A percentile compares a stretch with the other conserved stretches of the same genome.
These are phyloP conservation scores for Venturiaceae sp. DNA, from an alignment of 2,329 filamentous ascomycete species.

Conservation along the genomic window DNA sequence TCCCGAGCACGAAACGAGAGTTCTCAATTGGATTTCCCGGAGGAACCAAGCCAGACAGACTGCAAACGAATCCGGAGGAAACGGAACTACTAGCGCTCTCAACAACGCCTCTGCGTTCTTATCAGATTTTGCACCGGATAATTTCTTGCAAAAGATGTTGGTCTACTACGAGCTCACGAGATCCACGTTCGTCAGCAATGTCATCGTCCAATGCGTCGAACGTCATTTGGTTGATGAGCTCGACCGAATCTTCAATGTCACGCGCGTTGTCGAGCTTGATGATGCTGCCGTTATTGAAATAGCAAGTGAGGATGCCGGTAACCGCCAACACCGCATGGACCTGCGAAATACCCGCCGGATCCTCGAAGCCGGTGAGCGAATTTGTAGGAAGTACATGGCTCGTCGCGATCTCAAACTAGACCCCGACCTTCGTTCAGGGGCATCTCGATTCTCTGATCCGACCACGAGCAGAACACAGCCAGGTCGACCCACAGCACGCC, in stretches of 20 bases:
- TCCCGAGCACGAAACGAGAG: slow-evolving; percentile 2
- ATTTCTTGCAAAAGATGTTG: slow-evolving; percentile 8
- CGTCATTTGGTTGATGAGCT: slow-evolving; percentile 9
- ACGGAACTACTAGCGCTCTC: background rate
- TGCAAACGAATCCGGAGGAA: background rate
- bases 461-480: background rate
- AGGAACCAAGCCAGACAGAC: background rate
- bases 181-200: slow-evolving; percentile 7
- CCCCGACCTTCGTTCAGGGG: background rate
- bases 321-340: slow-evolving; percentile 2
- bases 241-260: slow-evolving; percentile 5
- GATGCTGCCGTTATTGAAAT: slow-evolving; percentile 7
- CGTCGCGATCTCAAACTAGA: slow-evolving; percentile 4
- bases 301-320: background rate
- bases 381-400: slow-evolving; percentile 6
- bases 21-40: slow-evolving; percentile 3
- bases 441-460: background rate
- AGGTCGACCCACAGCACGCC: background rate
- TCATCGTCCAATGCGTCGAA: slow-evolving; percentile 10
- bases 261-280: slow-evolving; percentile 2
- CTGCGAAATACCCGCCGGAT: slow-evolving; percentile 3
- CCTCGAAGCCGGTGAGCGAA: slow-evolving; percentile 7
- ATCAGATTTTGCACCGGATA: slow-evolving; percentile 6
- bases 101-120: background rate
- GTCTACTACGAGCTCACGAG: slow-evolving; percentile 8